A percentile compares a stretch with the other conserved stretches of the same genome.
phyloP scores from a whole-genome alignment of 2,329 filamentous ascomycete species.

The Talaromyces sp. region DNA sequence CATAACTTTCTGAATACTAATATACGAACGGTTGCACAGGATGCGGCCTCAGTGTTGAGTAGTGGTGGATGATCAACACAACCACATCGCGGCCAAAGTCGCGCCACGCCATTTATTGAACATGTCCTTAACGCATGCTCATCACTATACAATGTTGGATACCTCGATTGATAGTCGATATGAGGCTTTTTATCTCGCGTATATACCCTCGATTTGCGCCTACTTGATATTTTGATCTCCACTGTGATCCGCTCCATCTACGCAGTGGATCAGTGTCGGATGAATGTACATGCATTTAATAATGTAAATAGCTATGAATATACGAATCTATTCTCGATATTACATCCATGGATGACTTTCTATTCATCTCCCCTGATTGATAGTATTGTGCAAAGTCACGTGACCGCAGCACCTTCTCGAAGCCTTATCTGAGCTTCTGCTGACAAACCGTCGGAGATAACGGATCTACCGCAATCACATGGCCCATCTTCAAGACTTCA shows the following conservation, averaged over 20 bases:
- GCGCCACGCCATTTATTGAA: not conserved
- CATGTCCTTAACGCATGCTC: not conserved
- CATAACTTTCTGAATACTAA: not conserved
- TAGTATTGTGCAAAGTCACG: not conserved
- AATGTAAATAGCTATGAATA: not conserved
- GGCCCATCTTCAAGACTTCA: not conserved
- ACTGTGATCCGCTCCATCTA: not conserved
- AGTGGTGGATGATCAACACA: not conserved
- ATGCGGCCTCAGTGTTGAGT: not conserved
- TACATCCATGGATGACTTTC: not conserved
- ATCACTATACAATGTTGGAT: not conserved
- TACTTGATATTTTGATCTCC: not conserved
- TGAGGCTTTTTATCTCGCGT: not conserved
- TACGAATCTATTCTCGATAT: not conserved
- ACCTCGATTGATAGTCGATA: not conserved
- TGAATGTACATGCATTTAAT: not conserved
- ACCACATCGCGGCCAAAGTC: not conserved
- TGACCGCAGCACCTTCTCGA: conserved; percentile 14
- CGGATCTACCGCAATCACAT: conserved; percentile 9
- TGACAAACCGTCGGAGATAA: conserved; percentile 12
- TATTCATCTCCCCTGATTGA: too few relatives aligned
- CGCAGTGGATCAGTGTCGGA: not conserved
- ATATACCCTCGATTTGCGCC: not conserved
- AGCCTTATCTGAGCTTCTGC: conserved; percentile 1
- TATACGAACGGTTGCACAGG: not conserved